Base-by-base conservation (phyloP, 495 filamentous ascomycete genomes). In the Hyaloscypha variabilis region DNA sequence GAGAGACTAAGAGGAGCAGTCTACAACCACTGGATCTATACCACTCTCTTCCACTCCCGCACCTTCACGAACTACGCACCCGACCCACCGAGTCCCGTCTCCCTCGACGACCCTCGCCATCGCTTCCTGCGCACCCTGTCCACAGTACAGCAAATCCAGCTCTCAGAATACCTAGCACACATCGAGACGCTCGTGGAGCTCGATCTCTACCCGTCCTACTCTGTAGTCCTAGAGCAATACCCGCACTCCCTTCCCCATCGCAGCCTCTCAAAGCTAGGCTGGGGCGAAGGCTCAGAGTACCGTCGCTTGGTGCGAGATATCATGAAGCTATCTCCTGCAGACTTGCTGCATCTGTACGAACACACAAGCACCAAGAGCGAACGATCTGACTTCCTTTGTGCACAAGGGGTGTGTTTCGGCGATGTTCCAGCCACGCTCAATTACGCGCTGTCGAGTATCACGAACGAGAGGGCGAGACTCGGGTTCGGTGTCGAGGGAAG, bases 1-100 rank as follows among this genome's bases (percentile, higher is more conserved):
- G 76, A 78, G 26, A 80, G 83, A 6, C 65, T 93, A n/a, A 85
- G 91, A 6, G 81, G 82, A 50, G 90, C 87, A 1, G 72, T 93
- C 62, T 93, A 90, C 70, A 81, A 85, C 1, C 82, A 90, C 73
- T 92, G 90, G 90, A 77, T 63, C 19, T 72, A 72, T 42, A 70
- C 65, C 17, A 66, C 36, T 87, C 14, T 83, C 69, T 71, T 75
- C 73, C 24, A 72, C 31, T 67, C 69, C 24, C 59, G 50, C 24
- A 58, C 62, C 8, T 72, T 60, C 65, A 69, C 64, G 11, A 62
- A 63, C 46, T 70, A 68, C 42, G 66, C 65, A 8, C 67, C 67
- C 4, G 67, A 72, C 62, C 67, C 68, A 21, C 68, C 64, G 2
- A 59, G 59, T 21, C 58, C 36, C 14, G 62, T 57, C 49, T 63